Percentiles rank a stretch among this genome's conserved stretches.
Evolutionary conservation across 768 basidiomycete genomes (phyloP).

Genomic region (Crassisporium funariophilum): DNA sequence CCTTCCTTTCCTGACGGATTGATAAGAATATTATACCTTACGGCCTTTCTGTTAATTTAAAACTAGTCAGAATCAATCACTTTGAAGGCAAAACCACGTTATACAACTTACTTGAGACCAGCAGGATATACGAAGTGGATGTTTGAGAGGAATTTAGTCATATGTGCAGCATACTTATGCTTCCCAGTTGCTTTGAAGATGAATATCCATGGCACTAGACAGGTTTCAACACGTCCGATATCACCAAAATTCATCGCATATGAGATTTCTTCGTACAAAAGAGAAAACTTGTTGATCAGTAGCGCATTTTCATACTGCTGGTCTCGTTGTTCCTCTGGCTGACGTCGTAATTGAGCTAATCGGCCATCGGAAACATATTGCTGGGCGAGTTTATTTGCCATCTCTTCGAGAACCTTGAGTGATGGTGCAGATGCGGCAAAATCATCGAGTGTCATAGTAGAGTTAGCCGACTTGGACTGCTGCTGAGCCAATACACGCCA

Average conservation of each 20-base stretch:
- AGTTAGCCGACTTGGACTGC: not conserved
- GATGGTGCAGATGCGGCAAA: slow-evolving; percentile 33
- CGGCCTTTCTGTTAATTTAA: slow-evolving; percentile 19
- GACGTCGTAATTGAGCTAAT: not conserved
- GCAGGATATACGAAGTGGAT: slow-evolving; percentile 26
- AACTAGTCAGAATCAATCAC: not conserved
- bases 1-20: slow-evolving; percentile 37
- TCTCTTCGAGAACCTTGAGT: slow-evolving; percentile 19
- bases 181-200: slow-evolving; percentile 33
- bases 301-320: slow-evolving; percentile 34
- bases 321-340: slow-evolving; percentile 23
- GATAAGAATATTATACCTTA: slow-evolving; percentile 31
- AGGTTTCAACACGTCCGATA: slow-evolving; percentile 30
- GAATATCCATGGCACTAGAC: slow-evolving; percentile 24
- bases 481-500: slow-evolving; percentile 31
- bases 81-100: not conserved
- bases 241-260: slow-evolving; percentile 36
- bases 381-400: slow-evolving; percentile 25
- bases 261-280: slow-evolving; percentile 42
- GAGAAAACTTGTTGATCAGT: slow-evolving; percentile 31
- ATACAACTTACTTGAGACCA: slow-evolving; percentile 9
- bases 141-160: slow-evolving; percentile 28
- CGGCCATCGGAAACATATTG: slow-evolving; percentile 14
- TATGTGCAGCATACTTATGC: slow-evolving; percentile 34
- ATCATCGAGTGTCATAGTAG: slow-evolving; percentile 19